Evolutionary conservation across 1,139 yeast species (phyloP).

Genomic region (Pichia sp.): DNA sequence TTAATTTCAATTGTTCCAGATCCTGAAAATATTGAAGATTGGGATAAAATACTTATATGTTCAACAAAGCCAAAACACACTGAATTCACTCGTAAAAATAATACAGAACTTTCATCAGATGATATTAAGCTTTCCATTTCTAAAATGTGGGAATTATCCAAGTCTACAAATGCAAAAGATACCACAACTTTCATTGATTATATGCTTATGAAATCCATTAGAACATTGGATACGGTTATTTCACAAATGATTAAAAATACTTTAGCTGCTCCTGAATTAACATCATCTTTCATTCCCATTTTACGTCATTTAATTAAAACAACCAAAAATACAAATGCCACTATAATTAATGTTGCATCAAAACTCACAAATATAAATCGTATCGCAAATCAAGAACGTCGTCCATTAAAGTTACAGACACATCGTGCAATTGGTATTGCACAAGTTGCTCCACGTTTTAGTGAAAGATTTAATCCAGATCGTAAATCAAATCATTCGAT

Average conservation of each 20-base stretch:
- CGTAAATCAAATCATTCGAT: conserved; percentile 41
- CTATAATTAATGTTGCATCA: conserved; percentile 26
- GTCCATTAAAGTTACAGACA: conserved; percentile 77
- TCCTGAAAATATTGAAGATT: conserved; percentile 27
- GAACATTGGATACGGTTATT: conserved; percentile 7
- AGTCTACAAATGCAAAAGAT: neutral
- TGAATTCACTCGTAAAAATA: conserved; percentile 23
- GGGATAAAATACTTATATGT: conserved; percentile 20
- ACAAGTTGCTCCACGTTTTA: conserved; percentile 84
- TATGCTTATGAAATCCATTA: conserved; percentile 6
- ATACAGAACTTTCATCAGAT: conserved; percentile 14
- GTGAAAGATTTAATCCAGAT: conserved; percentile 93
- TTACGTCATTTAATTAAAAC: conserved; percentile 38
- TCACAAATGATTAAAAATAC: conserved; percentile 56
- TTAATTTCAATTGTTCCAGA: conserved; percentile 43
- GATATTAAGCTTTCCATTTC: conserved; percentile 10
- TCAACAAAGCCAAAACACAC: conserved; percentile 17
- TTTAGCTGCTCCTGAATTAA: conserved; percentile 55
- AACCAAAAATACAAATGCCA: conserved; percentile 27
- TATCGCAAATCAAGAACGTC: conserved; percentile 47
- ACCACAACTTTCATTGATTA: conserved; percentile 1
- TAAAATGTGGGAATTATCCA: conserved; percentile 8
- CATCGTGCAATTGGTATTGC: conserved; percentile 84
- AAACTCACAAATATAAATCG: conserved; percentile 47
- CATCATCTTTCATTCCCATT: conserved; percentile 35